These are phyloP conservation scores for Phialemonium atrogriseum DNA, from an alignment of 2,329 filamentous ascomycete species.

Conservation along the genomic window DNA sequence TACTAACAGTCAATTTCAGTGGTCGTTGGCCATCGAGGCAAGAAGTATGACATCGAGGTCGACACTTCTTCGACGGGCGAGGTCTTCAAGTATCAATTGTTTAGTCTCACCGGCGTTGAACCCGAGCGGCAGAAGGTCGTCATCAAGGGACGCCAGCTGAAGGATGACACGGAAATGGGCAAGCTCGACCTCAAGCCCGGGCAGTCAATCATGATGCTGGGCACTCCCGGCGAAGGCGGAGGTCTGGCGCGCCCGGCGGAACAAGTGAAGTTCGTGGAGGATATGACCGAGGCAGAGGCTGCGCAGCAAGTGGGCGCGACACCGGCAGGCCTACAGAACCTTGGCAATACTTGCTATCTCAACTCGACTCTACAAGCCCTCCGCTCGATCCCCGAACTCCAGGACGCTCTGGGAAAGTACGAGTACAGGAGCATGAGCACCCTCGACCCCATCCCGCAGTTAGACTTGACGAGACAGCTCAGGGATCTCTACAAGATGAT, in stretches of 20 bases:
- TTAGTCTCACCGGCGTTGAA: slow-evolving; percentile 90
- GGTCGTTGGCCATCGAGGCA: slow-evolving; percentile 89
- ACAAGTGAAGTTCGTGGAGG: slow-evolving; percentile 81
- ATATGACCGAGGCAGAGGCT: slow-evolving; percentile 92
- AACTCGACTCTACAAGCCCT: slow-evolving; percentile 95
- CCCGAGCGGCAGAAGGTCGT: slow-evolving; percentile 94
- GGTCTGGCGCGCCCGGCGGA: slow-evolving; percentile 67
- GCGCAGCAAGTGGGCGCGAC: slow-evolving; percentile 76
- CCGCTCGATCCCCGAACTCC: slow-evolving; percentile 81
- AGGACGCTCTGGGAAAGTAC: slow-evolving; percentile 65
- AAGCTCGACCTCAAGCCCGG: slow-evolving; percentile 78
- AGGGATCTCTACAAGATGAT: slow-evolving; percentile 82
- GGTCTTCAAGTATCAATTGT: slow-evolving; percentile 92
- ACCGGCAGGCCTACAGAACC: slow-evolving; percentile 80
- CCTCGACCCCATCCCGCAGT: slow-evolving; percentile 34
- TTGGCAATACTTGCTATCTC: slow-evolving; percentile 97
- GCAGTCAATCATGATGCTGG: slow-evolving; percentile 93
- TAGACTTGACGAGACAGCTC: slow-evolving; percentile 69
- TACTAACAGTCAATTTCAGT: slow-evolving; percentile 45
- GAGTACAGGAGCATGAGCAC: slow-evolving; percentile 33
- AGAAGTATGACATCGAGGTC: slow-evolving; percentile 89
- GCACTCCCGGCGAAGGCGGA: slow-evolving; percentile 65
- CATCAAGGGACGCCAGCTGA: slow-evolving; percentile 88
- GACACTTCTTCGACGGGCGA: slow-evolving; percentile 79
- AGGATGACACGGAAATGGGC: slow-evolving; percentile 84